These are phyloP conservation scores for Aspergillus steynii DNA, from an alignment of 495 filamentous ascomycete genomes.

Conservation along the genomic window DNA sequence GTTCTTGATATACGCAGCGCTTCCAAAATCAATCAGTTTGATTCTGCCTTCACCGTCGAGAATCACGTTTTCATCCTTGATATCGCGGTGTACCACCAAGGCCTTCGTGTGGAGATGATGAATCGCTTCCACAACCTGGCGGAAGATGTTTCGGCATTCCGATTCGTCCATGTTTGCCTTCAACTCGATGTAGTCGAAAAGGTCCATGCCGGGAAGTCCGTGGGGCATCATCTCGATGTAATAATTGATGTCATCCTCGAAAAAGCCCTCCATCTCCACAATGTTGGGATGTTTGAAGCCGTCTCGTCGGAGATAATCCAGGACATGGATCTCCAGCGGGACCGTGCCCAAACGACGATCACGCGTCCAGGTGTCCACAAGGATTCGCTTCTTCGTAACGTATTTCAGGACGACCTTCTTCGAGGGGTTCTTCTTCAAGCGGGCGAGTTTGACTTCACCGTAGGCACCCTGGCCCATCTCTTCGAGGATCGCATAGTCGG, in stretches of 20 bases:
- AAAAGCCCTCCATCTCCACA: slow-evolving; percentile 98
- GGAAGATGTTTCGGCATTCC: slow-evolving; percentile 92
- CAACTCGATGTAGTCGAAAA: slow-evolving; percentile 98
- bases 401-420: slow-evolving; percentile 96
- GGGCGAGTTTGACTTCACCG: slow-evolving; percentile 94
- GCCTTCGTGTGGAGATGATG: slow-evolving; percentile 92
- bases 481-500: slow-evolving; percentile 90
- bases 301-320: slow-evolving; percentile 89
- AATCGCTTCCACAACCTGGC: slow-evolving; percentile 84
- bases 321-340: slow-evolving; percentile 93
- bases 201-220: slow-evolving; percentile 95
- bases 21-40: slow-evolving; percentile 97
- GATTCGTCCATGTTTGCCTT: slow-evolving; percentile 94
- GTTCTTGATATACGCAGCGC: slow-evolving; percentile 96
- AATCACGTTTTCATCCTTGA: slow-evolving; percentile 98
- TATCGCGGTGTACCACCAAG: slow-evolving; percentile 91
- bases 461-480: slow-evolving; percentile 99
- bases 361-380: slow-evolving; percentile 98
- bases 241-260: slow-evolving; percentile 97
- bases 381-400: slow-evolving; percentile 93
- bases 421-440: slow-evolving; percentile 71
- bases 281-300: slow-evolving; percentile 92
- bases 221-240: slow-evolving; percentile 99
- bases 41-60: slow-evolving; percentile 94
- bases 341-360: slow-evolving; percentile 95